Evolutionary conservation across 371 early-diverging fungal species (phyloP).

Genomic region (Rhizopus sp.): DNA sequence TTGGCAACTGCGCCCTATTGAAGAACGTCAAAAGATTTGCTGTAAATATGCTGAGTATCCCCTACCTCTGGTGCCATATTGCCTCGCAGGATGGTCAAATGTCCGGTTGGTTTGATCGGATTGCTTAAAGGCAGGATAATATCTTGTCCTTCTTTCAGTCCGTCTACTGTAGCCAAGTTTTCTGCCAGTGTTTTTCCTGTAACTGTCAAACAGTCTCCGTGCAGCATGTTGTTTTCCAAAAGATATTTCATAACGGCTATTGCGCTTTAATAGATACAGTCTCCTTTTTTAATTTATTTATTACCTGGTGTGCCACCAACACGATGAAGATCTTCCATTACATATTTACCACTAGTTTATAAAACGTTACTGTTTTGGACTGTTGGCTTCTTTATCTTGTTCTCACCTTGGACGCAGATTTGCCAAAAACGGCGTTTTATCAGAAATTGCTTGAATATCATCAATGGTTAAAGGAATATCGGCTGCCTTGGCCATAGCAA

Average conservation of each 20-base stretch:
- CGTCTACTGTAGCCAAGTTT: conserved; percentile 78
- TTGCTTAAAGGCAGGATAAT: conserved; percentile 65
- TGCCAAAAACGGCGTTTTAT: conserved; percentile 87
- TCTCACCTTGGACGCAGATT: conserved; percentile 85
- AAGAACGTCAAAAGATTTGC: conserved; percentile 32
- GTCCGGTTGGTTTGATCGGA: conserved; percentile 81
- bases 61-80: conserved; percentile 76
- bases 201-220: conserved; percentile 89
- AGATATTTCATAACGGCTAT: conserved; percentile 81
- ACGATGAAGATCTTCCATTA: conserved; percentile 90
- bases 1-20: conserved; percentile 86
- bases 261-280: background rate
- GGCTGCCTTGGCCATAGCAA: conserved; percentile 90
- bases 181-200: conserved; percentile 94
- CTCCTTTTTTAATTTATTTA: background rate
- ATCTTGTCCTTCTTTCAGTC: conserved; percentile 65
- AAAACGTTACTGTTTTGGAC: background rate
- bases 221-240: conserved; percentile 72
- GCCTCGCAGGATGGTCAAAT: conserved; percentile 77
- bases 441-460: conserved; percentile 89
- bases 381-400: background rate
- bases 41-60: background rate
- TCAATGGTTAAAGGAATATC: conserved; percentile 81
- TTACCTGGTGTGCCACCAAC: conserved; percentile 91
- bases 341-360: conserved; percentile 80